Conservation (phyloP, 768 basidiomycete genomes). For the Obba rivulosa region DNA sequence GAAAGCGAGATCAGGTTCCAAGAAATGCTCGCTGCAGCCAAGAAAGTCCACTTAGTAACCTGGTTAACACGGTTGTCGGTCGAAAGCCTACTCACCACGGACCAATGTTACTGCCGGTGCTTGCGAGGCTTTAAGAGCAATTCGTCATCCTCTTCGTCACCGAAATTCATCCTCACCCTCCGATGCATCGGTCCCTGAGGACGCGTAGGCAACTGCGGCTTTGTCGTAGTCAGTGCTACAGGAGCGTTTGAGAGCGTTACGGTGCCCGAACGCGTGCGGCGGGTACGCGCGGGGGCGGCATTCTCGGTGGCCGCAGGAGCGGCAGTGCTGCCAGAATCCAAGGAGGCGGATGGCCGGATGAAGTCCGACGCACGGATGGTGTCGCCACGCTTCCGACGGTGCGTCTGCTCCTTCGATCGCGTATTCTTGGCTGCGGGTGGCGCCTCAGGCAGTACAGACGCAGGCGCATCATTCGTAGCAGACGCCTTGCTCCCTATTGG, state of each 20-base stretch:
- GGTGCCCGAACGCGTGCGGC: constrained; percentile 47
- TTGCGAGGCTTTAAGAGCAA: constrained; percentile 17
- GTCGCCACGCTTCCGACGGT: constrained; percentile 33
- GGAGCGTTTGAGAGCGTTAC: constrained; percentile 23
- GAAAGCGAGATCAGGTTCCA: too few species aligned
- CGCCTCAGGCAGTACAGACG: too few species aligned
- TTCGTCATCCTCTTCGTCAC: constrained; percentile 20
- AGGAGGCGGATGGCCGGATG: constrained; percentile 10
- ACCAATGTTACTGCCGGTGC: constrained; percentile 1
- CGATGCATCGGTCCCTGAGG: background rate
- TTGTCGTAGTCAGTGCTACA: background rate
- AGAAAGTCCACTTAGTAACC: too few species aligned
- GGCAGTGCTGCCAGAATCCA: background rate
- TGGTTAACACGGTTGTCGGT: too few species aligned
- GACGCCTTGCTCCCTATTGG: background rate
- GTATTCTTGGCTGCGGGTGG: background rate
- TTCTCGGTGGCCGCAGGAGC: background rate
- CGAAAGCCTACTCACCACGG: background rate
- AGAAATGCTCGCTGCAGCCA: too few species aligned
- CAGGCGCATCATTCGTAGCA: too few species aligned
- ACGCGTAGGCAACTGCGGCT: background rate
- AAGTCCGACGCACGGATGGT: constrained; percentile 50
- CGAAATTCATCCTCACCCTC: constrained; percentile 13
- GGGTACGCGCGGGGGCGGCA: constrained; percentile 16
- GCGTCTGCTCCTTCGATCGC: constrained; percentile 6